Conservation (phyloP, 805 yeast genomes). For the Myxozyma nipponensis region DNA sequence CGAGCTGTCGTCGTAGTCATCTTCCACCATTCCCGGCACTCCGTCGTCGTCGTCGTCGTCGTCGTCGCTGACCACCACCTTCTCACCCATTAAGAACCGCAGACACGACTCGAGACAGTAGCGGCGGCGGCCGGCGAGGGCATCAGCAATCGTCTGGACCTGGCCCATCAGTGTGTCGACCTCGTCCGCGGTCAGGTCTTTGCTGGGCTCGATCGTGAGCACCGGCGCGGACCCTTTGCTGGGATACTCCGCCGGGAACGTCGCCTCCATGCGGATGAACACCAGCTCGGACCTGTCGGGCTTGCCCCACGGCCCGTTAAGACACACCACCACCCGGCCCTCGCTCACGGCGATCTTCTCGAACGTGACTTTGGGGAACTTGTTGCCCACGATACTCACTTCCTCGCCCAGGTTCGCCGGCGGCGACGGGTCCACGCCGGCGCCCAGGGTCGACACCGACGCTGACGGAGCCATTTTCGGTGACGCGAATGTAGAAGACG, state of each 20-base stretch:
- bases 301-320: constrained; percentile 72
- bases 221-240: constrained; percentile 46
- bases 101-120: constrained; percentile 80
- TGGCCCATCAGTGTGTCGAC: constrained; percentile 49
- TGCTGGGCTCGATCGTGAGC: constrained; percentile 74
- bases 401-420: constrained; percentile 81
- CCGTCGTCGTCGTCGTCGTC: not conserved
- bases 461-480: not conserved
- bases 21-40: not conserved
- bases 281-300: constrained; percentile 47
- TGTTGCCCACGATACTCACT: constrained; percentile 80
- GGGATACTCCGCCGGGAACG: constrained; percentile 75
- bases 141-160: constrained; percentile 53
- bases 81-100: constrained; percentile 75
- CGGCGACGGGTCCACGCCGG: constrained; percentile 32
- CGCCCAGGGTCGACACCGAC: not conserved
- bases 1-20: constrained; percentile 6
- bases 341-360: constrained; percentile 86
- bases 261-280: constrained; percentile 65
- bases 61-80: constrained; percentile 8
- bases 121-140: constrained; percentile 52
- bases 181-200: constrained; percentile 53
- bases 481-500: constrained; percentile 7
- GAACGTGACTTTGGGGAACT: constrained; percentile 79
- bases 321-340: constrained; percentile 70